Evolutionary conservation across 768 basidiomycete genomes (phyloP), one percentile per base, ranked within the genome.

Genomic region (Pisolithus orientalis): DNA sequence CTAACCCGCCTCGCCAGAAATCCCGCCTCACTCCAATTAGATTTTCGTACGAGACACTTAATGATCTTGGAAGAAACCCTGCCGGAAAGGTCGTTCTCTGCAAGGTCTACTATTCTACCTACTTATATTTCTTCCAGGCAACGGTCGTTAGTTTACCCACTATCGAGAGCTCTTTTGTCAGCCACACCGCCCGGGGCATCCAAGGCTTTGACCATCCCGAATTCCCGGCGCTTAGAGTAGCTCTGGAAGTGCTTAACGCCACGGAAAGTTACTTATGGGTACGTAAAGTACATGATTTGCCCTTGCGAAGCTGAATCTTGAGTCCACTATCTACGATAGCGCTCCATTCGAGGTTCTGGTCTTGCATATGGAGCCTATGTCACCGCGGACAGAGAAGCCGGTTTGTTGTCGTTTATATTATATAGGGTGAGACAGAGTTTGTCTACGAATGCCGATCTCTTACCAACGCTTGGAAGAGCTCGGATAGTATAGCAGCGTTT

Each of bases 251-350:
- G 14, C 73, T 99, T 47, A 96, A 96, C 59, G 94, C 92, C 11
- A 84, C 91, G 9, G 96, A 98, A 72, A 89, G 91, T 57, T 96
- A 85, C 65, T 80, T 97, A 52, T 98, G 95, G 95, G 90, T 91
- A 68, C 37, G 67, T 54, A 50, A 17, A 29, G 38, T 32, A 17
- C 37, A 5, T 6, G 9, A 32, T 31, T n/a, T 24, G 42, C 4
- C 42, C 24, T 39, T 38, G 29, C 44, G 16, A 13, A 47, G 37
- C 39, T 51, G 8, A 32, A 46, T 7, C 21, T 34, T 34, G 34
- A 14, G 49, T 67, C 49, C 49, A 34, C 51, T 40, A n/a, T 16
- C 47, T n/a, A 52, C 50, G 34, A 56, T 54, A 90, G 87, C 82
- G 86, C 25, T 88, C 86, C 55, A 92, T 99, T 54, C 86, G 96